Evolutionary conservation across 2,329 filamentous ascomycete species (phyloP), one percentile per base, ranked within the genome.

Genomic region (Penicillium concentricum): DNA sequence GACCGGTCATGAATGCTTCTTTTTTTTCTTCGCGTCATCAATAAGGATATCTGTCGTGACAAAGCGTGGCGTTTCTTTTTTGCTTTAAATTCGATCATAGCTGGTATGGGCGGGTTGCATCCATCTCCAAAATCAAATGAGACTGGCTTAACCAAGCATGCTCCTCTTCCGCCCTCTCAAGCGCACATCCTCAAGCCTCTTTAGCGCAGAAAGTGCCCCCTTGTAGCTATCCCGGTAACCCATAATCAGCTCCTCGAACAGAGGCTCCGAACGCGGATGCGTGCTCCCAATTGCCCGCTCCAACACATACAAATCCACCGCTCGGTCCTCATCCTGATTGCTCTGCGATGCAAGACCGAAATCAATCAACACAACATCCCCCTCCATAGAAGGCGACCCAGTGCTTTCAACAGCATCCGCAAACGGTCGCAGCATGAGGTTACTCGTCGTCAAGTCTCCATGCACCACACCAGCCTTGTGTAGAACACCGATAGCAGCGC

Each of bases 381-480:
- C 92, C 1, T 84, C 81, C 55, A 83, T 70, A 3, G 67, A 68
- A 0, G 66, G 69, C 28, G 44, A 44, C 58, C 59, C 41, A 61
- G 55, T 26, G 54, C 59, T 49, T 34, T 64, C 39, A 12, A 57
- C 55, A 61, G 55, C 24, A 34, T 58, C 42, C 7, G 42, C 50
- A 20, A 68, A 69, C 15, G 81, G 79, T 58, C 84, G 74, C 64
- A 97, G 72, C 88, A 99, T 97, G 78, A 99, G 82, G 76, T 99
- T 99, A 77, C 92, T 97, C 61, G 92, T 99, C 59, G 94, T 99
- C 77, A 99, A 76, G 78, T 99, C 94, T 39, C 94, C 94, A 78
- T 99, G 94, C 57, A 96, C 87, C 54, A 97, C 84, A 16, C 93
- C 93, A n/a, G 86, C 82, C 53, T 82, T 83, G 79, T 99, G 94